Evolutionary conservation across 2,329 filamentous ascomycete species (phyloP), one percentile per base, ranked within the genome.

Genomic region (Macrophomina phaseolina): DNA sequence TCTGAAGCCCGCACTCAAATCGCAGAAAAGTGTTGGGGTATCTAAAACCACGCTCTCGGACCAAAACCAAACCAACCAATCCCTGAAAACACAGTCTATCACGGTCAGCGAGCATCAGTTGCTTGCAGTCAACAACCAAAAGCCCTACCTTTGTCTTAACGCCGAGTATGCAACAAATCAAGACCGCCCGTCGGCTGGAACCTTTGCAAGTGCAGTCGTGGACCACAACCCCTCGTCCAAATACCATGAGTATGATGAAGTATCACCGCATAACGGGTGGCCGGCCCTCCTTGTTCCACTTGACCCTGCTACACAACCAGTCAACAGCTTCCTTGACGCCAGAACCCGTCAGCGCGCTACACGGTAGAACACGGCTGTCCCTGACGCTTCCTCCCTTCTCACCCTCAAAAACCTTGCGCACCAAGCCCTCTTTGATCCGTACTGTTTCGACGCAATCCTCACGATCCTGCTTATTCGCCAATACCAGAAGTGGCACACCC

Each of bases 361-460:
- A 89, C 6, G 95, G 93, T 75, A 99, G 79, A 16, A 98, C 95
- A 68, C 95, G 86, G 75, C 92, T 96, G 81, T 99, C 95, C 70
- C 94, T 87, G 64, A 97, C 92, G 69, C 89, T 91, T 49, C 86
- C 87, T 0, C 93, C 93, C 81, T 94, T 95, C 76, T 97, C 92
- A 23, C 95, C 92, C 82, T 98, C 94, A 82, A 97, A 95, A 28
- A 99, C 94, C 81, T 91, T 93, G 80, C 97, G 91, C 62, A 99
- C 94, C 65, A 98, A 84, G 0, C 94, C 95, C 79, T 99, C 95
- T 81, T 99, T 99, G 76, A 99, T 97, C 70, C 93, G 85, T 68
- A 98, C 94, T 2, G 97, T 95, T 84, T 99, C 95, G 63, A 98
- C 92, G 72, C 94, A 98, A 79, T 98, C 95, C 80, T 99, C 95